Evolutionary conservation across 305 asterid genomes (phyloP).

Genomic region (Fraxinus greggii): DNA sequence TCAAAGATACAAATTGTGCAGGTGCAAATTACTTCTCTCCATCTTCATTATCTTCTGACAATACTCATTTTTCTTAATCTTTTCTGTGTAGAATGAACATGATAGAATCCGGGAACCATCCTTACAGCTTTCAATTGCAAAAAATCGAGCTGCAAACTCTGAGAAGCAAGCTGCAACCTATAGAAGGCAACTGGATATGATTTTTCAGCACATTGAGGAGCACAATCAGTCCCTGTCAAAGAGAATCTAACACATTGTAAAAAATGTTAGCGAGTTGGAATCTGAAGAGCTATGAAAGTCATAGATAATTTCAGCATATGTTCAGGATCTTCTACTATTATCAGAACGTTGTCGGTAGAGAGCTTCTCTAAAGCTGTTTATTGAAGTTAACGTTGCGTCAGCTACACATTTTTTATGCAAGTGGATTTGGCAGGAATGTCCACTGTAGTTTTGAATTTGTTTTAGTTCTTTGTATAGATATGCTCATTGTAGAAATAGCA

Average conservation of each 20-base stretch:
- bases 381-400: slow-evolving; percentile 21
- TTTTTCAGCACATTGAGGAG: slow-evolving; percentile 80
- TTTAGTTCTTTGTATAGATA: slow-evolving; percentile 28
- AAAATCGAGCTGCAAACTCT: slow-evolving; percentile 62
- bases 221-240: slow-evolving; percentile 69
- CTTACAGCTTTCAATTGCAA: slow-evolving; percentile 71
- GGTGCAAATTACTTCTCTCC: not conserved
- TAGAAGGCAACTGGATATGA: slow-evolving; percentile 80
- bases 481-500: slow-evolving; percentile 24
- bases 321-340: not conserved
- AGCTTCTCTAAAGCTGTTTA: slow-evolving; percentile 7
- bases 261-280: slow-evolving; percentile 65
- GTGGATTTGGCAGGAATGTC: slow-evolving; percentile 20
- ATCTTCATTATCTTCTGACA: not conserved
- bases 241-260: slow-evolving; percentile 63
- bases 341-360: slow-evolving; percentile 25
- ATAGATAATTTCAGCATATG: slow-evolving; percentile 28
- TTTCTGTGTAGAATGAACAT: slow-evolving; percentile 63
- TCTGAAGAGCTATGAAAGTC: slow-evolving; percentile 44
- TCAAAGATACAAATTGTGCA: not conserved
- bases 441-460: slow-evolving; percentile 8
- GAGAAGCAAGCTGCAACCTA: slow-evolving; percentile 64
- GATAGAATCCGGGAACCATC: slow-evolving; percentile 86
- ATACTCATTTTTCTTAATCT: not conserved
- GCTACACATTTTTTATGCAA: slow-evolving; percentile 12